A percentile compares a stretch with the other conserved stretches of the same genome.
phyloP scores from a whole-genome alignment of 2,329 filamentous ascomycete species.

The Laburnicola sp. region DNA sequence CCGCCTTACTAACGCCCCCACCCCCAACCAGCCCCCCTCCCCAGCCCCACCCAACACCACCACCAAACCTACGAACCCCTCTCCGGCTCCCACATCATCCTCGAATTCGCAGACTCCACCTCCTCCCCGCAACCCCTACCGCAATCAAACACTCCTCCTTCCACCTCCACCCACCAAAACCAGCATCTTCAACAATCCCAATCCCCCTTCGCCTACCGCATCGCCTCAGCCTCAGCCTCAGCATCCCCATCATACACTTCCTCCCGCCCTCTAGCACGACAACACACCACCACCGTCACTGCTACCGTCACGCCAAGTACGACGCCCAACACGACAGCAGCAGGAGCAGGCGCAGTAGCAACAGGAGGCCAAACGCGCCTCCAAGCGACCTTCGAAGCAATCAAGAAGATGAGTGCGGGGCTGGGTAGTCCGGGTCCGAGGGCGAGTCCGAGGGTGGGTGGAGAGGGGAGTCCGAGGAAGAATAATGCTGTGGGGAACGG shows the following conservation, averaged over 20 bases:
- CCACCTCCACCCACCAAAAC: not conserved
- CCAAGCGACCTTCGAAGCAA: constrained; percentile 31
- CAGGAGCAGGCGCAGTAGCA: not conserved
- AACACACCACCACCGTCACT: no score
- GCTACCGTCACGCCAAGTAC: not conserved
- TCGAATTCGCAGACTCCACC: constrained; percentile 30
- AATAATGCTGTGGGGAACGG: constrained; percentile 11
- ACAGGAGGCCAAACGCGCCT: constrained; percentile 21
- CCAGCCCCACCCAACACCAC: constrained; percentile 7
- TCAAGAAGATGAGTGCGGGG: constrained; percentile 32
- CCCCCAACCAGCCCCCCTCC: not conserved
- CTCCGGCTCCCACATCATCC: constrained; percentile 19
- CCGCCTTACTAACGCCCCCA: not conserved
- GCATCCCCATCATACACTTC: not conserved
- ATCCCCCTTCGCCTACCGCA: not conserved
- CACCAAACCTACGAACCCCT: constrained; percentile 22
- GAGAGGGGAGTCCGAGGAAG: not conserved
- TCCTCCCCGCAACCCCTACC: constrained; percentile 8
- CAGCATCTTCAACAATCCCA: not conserved
- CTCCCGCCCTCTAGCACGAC: not conserved
- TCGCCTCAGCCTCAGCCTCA: not conserved
- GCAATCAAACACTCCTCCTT: not conserved
- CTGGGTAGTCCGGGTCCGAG: constrained; percentile 20
- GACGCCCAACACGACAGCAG: not conserved
- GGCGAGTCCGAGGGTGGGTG: not conserved